Evolutionary conservation across 2,329 filamentous ascomycete genomes (phyloP).

Genomic region (Coniella lustricola): DNA sequence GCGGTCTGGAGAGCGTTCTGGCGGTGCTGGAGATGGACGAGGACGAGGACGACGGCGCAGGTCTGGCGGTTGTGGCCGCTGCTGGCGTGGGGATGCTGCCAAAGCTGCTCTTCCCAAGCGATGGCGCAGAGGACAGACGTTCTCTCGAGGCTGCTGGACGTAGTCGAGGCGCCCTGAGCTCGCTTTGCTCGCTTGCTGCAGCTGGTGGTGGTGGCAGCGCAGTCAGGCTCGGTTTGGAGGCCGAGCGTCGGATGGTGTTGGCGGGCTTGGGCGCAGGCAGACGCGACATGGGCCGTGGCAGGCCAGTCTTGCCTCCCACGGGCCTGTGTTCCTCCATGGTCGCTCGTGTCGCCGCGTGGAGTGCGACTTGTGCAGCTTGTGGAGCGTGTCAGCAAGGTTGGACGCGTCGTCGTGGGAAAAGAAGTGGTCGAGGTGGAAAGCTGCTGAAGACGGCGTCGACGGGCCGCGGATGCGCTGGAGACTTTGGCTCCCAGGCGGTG

Average conservation of each 20-base stretch:
- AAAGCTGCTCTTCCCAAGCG: constrained; percentile 2
- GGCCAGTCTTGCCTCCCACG: constrained; percentile 4
- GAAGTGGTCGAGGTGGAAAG: too few relatives aligned
- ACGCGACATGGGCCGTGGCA: constrained; percentile 12
- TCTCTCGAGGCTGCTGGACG: constrained; percentile 12
- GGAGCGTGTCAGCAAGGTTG: too few relatives aligned
- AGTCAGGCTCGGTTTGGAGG: constrained; percentile 8
- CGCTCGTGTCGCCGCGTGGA: background rate
- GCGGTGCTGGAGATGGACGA: background rate
- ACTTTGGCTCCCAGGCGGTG: too few relatives aligned
- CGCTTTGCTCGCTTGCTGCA: background rate
- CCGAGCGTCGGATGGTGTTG: constrained; percentile 5
- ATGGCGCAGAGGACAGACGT: constrained; percentile 1
- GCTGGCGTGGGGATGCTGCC: background rate
- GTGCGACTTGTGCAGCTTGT: too few relatives aligned
- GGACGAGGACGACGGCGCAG: background rate
- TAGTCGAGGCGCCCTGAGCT: constrained; percentile 5
- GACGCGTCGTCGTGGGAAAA: too few relatives aligned
- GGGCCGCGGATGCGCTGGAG: too few relatives aligned
- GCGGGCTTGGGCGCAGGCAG: constrained; percentile 12
- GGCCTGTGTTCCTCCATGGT: constrained; percentile 12
- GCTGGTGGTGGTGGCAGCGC: background rate
- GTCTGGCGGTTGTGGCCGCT: background rate
- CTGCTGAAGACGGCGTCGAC: too few relatives aligned
- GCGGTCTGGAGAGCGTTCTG: constrained; percentile 4